Evolutionary conservation across 139 green algal species (phyloP), one percentile per base, ranked within the genome.

Genomic region (Chlorella sp.): DNA sequence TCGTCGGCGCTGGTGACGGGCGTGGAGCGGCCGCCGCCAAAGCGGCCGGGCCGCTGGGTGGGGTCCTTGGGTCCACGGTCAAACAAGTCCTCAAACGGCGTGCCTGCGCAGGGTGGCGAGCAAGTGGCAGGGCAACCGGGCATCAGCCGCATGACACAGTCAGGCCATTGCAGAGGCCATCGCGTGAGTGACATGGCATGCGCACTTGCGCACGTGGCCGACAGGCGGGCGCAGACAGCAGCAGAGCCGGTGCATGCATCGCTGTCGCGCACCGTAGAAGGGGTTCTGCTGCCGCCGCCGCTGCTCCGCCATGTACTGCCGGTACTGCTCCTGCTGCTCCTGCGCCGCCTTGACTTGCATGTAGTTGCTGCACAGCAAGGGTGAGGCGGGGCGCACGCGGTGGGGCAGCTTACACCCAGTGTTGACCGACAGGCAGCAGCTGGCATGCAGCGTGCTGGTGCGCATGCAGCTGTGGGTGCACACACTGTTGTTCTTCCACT

Each of bases 301-400:
- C 76, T 82, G 76, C 76, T 82, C 76, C 60, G 36, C 25, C 7
- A 44, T 63, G 60, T 82, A 82, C 76, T 82, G 60, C 26, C 76
- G 25, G 76, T 82, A 82, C 76, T 63, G 76, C 76, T 56, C 36
- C 76, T 82, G 56, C 76, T 82, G 76, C 76, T 82, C 76, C 23
- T 26, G 30, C 39, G 71, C 41, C 60, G 64, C 64, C 34, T 67
- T 41, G 25, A 39, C 76, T 17, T 82, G 71, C 34, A 82, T 15
- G 76, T 82, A 82, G 76, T 82, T 82, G 57, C 76, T 82, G 44
- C 44, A 26, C 32, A 39, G 75, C 21, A 16, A 44, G n/a, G n/a
- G n/a, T n/a, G n/a, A n/a, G n/a, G n/a, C n/a, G 51, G 32, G 71
- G 23, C 20, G 5, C 2, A 30, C 9, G 20, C 60, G 26, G 60